phyloP scores from a whole-genome alignment of 2,329 filamentous ascomycete genomes.

The Colletotrichum graminicola region DNA sequence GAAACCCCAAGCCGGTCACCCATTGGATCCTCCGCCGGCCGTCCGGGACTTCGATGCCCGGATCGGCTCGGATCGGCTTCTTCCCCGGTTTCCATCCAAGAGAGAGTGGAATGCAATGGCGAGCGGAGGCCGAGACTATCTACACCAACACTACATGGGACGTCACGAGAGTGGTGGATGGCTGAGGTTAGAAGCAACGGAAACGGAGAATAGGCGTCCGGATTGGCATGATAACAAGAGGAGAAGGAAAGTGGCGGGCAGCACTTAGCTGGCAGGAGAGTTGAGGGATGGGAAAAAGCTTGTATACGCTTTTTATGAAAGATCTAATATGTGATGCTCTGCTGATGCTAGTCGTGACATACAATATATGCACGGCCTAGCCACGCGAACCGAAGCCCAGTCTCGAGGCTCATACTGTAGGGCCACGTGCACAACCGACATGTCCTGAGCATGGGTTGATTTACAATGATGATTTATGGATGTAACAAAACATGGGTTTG shows the following conservation, averaged over 20 bases:
- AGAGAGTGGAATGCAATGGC: background rate
- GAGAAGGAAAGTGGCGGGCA: background rate
- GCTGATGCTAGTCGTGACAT: background rate
- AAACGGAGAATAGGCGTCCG: slow-evolving; percentile 1
- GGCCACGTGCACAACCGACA: background rate
- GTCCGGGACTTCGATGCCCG: background rate
- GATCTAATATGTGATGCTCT: background rate
- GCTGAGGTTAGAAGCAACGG: slow-evolving; percentile 1
- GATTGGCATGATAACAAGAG: slow-evolving; percentile 2
- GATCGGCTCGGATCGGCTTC: background rate
- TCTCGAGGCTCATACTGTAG: background rate
- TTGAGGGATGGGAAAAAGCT: too few relatives aligned
- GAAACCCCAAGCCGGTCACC: background rate
- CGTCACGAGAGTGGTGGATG: background rate
- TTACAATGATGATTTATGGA: background rate
- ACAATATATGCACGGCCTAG: background rate
- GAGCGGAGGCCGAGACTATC: background rate
- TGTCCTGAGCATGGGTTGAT: background rate
- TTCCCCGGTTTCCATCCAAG: background rate
- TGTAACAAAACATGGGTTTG: background rate
- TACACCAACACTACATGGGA: background rate
- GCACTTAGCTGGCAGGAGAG: background rate
- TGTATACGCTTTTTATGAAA: background rate
- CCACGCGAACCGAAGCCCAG: too few relatives aligned
- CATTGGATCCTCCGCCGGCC: slow-evolving; percentile 3